Evolutionary conservation across 345 rosid species (phyloP), one percentile per base, ranked within the genome.

Genomic region (Turritis glabra): DNA sequence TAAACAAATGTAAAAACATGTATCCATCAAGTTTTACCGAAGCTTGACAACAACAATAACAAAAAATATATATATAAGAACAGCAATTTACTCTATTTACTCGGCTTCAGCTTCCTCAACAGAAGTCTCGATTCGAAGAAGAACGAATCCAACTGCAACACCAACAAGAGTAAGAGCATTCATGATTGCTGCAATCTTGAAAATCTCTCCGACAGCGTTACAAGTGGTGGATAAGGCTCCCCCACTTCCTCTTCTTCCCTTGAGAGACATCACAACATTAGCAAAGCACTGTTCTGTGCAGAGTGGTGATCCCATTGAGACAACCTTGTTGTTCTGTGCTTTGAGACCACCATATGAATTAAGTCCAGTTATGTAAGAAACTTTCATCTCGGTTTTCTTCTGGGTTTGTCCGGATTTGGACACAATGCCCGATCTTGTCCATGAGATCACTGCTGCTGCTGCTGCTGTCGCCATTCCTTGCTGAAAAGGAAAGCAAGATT

Each of bases 31-130:
- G 46, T 48, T 53, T 64, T 46, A 41, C 6, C 9, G 33, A 75
- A 75, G 79, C 73, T 58, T 43, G 56, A 71, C 66, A 70, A 51
- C 54, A 69, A 30, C 63, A 67, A 67, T 54, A 51, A 52, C 43
- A 51, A 61, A 72, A 33, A 26, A 0, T 7, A 51, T 8, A 59
- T n/a, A 19, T 38, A 33, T 47, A 48, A 37, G 10, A 43, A 61
- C 55, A 52, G 37, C n/a, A 41, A 21, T 40, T n/a, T 22, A 50
- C 57, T 58, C 10, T 43, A 67, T n/a, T 78, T 68, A 69, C 69
- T 86, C 90, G 2, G 85, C 77, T 82, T 86, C 90, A 3, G 85
- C 77, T 82, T 86, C 93, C 62, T 88, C 90, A n/a, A 83, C 57
- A 64, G 54, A 75, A 9, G 87, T 87, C 67, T 88, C 89, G 14